Conservation (phyloP, 495 filamentous ascomycete species). For the Xylaria acuta region DNA sequence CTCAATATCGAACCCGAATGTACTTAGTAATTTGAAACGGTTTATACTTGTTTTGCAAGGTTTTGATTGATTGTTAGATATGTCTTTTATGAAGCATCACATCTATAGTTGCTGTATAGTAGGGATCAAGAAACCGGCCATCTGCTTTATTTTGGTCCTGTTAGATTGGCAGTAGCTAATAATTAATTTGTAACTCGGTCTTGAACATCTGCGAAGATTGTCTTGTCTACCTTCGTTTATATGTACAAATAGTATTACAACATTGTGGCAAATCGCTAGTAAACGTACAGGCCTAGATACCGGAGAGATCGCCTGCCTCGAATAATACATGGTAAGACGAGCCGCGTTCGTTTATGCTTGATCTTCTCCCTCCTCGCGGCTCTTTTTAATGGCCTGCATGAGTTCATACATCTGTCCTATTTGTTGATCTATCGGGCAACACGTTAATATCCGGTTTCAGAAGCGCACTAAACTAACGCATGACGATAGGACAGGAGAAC, state of each 20-base stretch:
- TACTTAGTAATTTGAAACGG: too few species aligned
- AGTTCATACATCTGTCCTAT: slow-evolving; percentile 92
- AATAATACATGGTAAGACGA: neutral
- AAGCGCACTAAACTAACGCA: neutral
- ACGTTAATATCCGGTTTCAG: slow-evolving; percentile 20
- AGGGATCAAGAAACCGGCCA: neutral
- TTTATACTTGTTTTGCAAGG: neutral
- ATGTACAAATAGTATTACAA: neutral
- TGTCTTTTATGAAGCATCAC: neutral
- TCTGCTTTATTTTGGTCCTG: neutral
- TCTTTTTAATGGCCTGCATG: slow-evolving; percentile 81
- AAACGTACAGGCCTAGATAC: neutral
- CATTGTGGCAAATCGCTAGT: neutral
- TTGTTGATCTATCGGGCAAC: slow-evolving; percentile 74
- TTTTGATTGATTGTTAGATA: neutral
- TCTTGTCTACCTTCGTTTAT: neutral
- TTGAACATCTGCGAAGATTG: neutral
- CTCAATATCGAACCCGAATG: too few species aligned
- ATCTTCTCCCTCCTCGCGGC: slow-evolving; percentile 51
- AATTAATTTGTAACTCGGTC: neutral
- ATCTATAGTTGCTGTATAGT: neutral
- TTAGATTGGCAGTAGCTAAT: neutral
- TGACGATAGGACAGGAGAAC: neutral
- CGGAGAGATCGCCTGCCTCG: neutral
- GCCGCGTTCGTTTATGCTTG: slow-evolving; percentile 9